Conservation (phyloP, 192 early-diverging fungal species). For the Chytriomyces sp. region DNA sequence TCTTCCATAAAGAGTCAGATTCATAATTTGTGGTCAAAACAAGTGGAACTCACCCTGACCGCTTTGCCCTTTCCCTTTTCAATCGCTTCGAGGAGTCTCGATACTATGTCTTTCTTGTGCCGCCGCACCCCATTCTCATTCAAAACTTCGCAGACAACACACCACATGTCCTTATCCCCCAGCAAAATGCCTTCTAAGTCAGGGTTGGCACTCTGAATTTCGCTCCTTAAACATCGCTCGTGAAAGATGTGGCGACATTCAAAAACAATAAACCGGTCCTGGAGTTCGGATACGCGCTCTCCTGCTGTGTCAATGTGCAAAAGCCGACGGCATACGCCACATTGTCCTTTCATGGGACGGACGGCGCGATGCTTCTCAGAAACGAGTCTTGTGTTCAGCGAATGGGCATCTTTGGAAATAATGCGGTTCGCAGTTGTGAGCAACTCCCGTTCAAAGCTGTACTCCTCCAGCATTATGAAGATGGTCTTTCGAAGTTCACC, state of each 20-base stretch:
- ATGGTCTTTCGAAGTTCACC: constrained; percentile 39
- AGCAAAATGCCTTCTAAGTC: not conserved
- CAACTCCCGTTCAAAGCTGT: constrained; percentile 41
- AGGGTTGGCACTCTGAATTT: constrained; percentile 26
- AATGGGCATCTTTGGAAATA: constrained; percentile 33
- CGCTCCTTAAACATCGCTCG: constrained; percentile 39
- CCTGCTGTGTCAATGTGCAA: constrained; percentile 47
- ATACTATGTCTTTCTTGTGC: constrained; percentile 3
- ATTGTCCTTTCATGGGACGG: constrained; percentile 47
- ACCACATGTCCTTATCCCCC: constrained; percentile 12
- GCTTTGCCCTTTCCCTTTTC: constrained; percentile 17
- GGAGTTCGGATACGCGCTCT: constrained; percentile 22
- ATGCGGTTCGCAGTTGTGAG: constrained; percentile 40
- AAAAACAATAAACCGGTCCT: constrained; percentile 40
- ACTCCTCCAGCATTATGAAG: constrained; percentile 41
- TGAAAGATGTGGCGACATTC: constrained; percentile 51
- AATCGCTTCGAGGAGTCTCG: not conserved
- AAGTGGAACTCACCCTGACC: not conserved
- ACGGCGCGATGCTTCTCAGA: constrained; percentile 21
- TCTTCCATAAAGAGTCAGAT: not conserved
- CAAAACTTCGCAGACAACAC: constrained; percentile 23
- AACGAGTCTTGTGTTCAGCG: not conserved
- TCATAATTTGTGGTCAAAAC: not conserved
- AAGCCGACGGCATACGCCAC: constrained; percentile 41
- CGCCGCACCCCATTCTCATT: constrained; percentile 11